Base-by-base conservation (phyloP, 495 filamentous ascomycete species). In the Trichoderma orchidacearum region DNA sequence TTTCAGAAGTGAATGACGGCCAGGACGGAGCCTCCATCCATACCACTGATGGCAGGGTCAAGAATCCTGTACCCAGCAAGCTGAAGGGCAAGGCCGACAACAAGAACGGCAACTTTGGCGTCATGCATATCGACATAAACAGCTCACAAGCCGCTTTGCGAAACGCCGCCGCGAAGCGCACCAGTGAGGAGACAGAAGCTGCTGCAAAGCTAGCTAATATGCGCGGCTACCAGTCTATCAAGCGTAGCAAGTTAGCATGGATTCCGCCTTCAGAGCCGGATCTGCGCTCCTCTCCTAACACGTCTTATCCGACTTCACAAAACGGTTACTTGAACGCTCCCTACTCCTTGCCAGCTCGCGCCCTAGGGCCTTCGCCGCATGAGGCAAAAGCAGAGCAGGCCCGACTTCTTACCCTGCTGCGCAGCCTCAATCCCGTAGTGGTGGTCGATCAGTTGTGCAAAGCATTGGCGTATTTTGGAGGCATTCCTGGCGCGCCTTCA, bases 371-470 rank as follows among this genome's bases (percentile, higher is more conserved):
- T 48, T 66, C 67, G 28, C 64, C 73, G 5, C 67, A 71, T 13
- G 73, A 80, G 61, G 77, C 75, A 18, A 81, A 81, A 57, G 58
- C 67, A 8, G 78, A 81, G 55, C 78, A 81, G 59, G 77, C 76
- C 50, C 70, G 78, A 25, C 64, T 81, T 13, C 64, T 81, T 27
- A 80, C 77, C 12, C 64, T 80, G 23, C 58, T 81, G 15, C 64
- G 76, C 50, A 77, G 75, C 51, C 66, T 81, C 8, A 69, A 78
- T 58, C 78, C 77, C 15, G 57, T 75, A 28, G 68, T 72, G 17
- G 76, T 81, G 1, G 77, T 80, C 9, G 77, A 81, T 54, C 78
- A 80, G 48, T 70, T 81, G 21, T 81, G 78, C 57, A 81, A 75
- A 59, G 78, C 77, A 3, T 62, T 81, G 55, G 76, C 77, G 30